Percentiles rank a stretch among this genome's conserved stretches.
phyloP scores from a whole-genome alignment of 2,329 filamentous ascomycete species.

The Trichoderma arundinaceum region DNA sequence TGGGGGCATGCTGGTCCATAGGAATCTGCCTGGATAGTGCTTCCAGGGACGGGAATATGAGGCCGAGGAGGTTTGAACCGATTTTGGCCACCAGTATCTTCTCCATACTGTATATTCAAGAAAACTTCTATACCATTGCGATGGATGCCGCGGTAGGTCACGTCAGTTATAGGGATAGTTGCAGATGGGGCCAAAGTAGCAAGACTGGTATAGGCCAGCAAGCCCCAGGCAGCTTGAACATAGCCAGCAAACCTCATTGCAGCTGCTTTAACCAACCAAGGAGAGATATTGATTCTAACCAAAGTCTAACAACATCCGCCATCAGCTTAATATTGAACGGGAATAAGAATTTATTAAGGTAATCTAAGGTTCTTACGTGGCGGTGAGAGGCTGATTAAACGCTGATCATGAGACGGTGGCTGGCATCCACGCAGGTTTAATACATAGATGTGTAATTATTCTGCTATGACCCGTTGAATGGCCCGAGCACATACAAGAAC shows the following conservation, averaged over 20 bases:
- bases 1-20: slow-evolving; percentile 55
- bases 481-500: not conserved
- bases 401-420: not conserved
- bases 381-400: not conserved
- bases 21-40: slow-evolving; percentile 46
- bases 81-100: slow-evolving; percentile 52
- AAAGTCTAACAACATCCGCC: not conserved
- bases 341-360: not conserved
- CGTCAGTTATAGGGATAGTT: slow-evolving; percentile 35
- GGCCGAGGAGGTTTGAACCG: slow-evolving; percentile 54
- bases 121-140: slow-evolving; percentile 55
- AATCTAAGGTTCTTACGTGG: not conserved
- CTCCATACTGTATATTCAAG: slow-evolving; percentile 53
- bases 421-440: not conserved
- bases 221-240: not conserved
- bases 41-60: slow-evolving; percentile 42
- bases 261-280: not conserved
- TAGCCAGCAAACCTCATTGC: not conserved
- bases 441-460: not conserved
- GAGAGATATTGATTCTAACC: not conserved
- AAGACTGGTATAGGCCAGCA: not conserved
- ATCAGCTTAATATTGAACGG: not conserved
- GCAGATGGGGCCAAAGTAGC: slow-evolving; percentile 21
- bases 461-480: not conserved
- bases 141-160: slow-evolving; percentile 51